Base-by-base conservation (phyloP, 345 rosid species). In the Ceriops zippeliana region DNA sequence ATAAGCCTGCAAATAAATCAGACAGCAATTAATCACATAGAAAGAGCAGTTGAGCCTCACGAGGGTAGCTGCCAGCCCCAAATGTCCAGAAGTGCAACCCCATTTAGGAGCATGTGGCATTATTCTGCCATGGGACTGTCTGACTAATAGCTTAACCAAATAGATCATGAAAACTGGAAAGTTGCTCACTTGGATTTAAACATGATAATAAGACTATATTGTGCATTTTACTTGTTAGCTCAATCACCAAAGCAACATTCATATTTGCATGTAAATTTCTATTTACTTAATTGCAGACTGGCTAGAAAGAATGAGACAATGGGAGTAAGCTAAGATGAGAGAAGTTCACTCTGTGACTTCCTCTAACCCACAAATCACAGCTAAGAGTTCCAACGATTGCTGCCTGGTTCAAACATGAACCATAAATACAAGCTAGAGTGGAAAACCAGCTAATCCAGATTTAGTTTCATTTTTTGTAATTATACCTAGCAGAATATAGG, bases 1-100 rank as follows among this genome's bases (percentile, higher is more conserved):
- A 67, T 95, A 95, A 69, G 99, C 99, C 98, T 95, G 86, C 73
- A 75, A 57, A 56, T 42, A 51, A 17, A 54, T 42, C 17, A 34
- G 52, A 54, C n/a, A 62, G 22, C 5, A 49, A 47, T 51, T 7
- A 67, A 34, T 6, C 31, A 56, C 16, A 42, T 16, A 56, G 59
- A 56, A 56, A 56, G 16, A 21, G 28, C 9, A 24, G 28, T 21
- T 24, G 17, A 56, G 17, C 16, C 59, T 20, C 49, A 58, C 3
- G 2, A 37, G 52, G 24, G 21, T 21, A 8, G 22, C 15, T 35
- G 46, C 52, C 61, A 56, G n/a, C 35, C 61, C 62, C 31, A 8
- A 37, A 24, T 62, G n/a, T 35, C 51, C 7, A 11, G 20, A 56
- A 38, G 35, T 1, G 15, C 24, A 32, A 21, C 1, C 32, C 19